Conservation (phyloP, 768 basidiomycete species). For the Mycena amicta region DNA sequence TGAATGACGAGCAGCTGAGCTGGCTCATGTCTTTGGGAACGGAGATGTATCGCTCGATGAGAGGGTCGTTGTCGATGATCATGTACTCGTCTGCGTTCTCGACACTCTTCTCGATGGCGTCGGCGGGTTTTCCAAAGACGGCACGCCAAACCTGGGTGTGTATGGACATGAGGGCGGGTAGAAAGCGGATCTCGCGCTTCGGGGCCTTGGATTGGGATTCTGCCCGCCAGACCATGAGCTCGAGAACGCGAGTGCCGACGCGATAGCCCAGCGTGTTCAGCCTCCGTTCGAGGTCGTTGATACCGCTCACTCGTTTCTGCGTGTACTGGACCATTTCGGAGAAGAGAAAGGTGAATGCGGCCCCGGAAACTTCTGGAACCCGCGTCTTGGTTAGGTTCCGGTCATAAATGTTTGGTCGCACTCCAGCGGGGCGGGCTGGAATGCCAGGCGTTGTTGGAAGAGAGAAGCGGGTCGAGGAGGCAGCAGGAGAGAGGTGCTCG, state of each 20-base stretch:
- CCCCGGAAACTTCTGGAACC: slow-evolving; percentile 77
- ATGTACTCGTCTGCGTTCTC: slow-evolving; percentile 99
- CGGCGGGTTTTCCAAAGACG: slow-evolving; percentile 91
- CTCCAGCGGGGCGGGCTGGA: slow-evolving; percentile 37
- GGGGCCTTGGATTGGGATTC: slow-evolving; percentile 85
- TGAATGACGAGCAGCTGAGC: slow-evolving; percentile 95
- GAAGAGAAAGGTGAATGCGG: slow-evolving; percentile 89
- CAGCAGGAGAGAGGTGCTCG: slow-evolving; percentile 58
- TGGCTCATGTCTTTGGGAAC: slow-evolving; percentile 94
- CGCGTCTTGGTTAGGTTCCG: slow-evolving; percentile 87
- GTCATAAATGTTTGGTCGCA: slow-evolving; percentile 84
- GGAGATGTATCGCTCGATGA: slow-evolving; percentile 87
- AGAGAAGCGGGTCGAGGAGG: slow-evolving; percentile 71
- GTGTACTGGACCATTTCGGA: slow-evolving; percentile 95
- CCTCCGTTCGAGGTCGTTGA: slow-evolving; percentile 91
- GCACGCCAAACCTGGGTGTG: slow-evolving; percentile 96
- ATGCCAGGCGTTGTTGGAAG: slow-evolving; percentile 49
- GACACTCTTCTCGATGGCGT: slow-evolving; percentile 93
- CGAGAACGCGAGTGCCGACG: slow-evolving; percentile 83
- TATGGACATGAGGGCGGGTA: slow-evolving; percentile 90
- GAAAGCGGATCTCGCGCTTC: slow-evolving; percentile 87
- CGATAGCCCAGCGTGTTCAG: slow-evolving; percentile 93
- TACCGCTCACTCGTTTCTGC: slow-evolving; percentile 91
- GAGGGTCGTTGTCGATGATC: slow-evolving; percentile 97
- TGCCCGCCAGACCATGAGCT: slow-evolving; percentile 79